These are phyloP conservation scores for Botryosphaeria dothidea DNA, from an alignment of 2,329 filamentous ascomycete genomes.

Conservation along the genomic window DNA sequence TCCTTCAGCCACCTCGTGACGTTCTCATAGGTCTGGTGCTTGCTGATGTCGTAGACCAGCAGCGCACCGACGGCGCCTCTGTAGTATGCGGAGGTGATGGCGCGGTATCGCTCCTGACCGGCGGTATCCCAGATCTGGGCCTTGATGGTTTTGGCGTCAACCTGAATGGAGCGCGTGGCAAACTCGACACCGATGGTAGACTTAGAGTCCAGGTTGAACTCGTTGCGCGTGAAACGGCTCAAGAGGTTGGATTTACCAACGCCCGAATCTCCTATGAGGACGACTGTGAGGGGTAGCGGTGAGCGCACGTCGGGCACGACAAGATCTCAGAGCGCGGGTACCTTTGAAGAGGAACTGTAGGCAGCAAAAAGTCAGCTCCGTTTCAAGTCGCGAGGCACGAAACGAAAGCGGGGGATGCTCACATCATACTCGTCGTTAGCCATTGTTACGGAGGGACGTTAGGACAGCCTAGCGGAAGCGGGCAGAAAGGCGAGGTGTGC, in stretches of 20 bases:
- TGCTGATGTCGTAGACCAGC: slow-evolving; percentile 99
- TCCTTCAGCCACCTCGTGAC: slow-evolving; percentile 99
- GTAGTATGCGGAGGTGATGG: slow-evolving; percentile 99
- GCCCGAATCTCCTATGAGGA: slow-evolving; percentile 98
- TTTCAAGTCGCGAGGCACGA: slow-evolving; percentile 26
- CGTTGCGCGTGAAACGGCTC: slow-evolving; percentile 98
- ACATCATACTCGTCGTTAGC: slow-evolving; percentile 99
- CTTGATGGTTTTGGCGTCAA: slow-evolving; percentile 99
- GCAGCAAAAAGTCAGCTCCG: slow-evolving; percentile 32
- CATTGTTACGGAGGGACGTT: slow-evolving; percentile 58
- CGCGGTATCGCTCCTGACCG: slow-evolving; percentile 97
- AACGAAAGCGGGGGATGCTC: slow-evolving; percentile 45
- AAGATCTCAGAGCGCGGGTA: slow-evolving; percentile 43
- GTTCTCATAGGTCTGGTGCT: slow-evolving; percentile 99
- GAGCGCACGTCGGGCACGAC: slow-evolving; percentile 29
- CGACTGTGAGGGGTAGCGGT: slow-evolving; percentile 62
- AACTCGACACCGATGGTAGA: slow-evolving; percentile 99
- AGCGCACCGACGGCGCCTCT: slow-evolving; percentile 95
- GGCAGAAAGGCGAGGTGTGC: background rate
- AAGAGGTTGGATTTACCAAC: slow-evolving; percentile 99
- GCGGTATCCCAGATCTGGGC: slow-evolving; percentile 99
- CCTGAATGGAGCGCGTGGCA: slow-evolving; percentile 96
- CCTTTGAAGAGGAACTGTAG: slow-evolving; percentile 98
- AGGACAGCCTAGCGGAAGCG: slow-evolving; percentile 1
- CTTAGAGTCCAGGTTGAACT: slow-evolving; percentile 99